phyloP scores from a whole-genome alignment of 805 yeast species.

The Pichia heedii region DNA sequence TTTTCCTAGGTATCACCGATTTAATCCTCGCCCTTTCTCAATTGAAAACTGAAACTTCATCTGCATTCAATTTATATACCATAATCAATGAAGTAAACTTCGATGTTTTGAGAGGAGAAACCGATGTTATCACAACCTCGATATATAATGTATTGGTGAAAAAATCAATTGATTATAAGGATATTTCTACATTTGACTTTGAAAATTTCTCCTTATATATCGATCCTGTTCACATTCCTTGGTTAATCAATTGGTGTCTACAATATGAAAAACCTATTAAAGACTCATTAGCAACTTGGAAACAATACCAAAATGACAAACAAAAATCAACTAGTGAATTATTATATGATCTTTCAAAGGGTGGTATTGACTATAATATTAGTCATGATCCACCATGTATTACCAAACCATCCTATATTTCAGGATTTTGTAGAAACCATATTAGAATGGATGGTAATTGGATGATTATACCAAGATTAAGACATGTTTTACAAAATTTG shows the following conservation, averaged over 20 bases:
- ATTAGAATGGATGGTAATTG: constrained; percentile 77
- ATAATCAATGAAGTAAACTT: constrained; percentile 10
- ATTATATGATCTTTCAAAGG: constrained; percentile 33
- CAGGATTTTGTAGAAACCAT: constrained; percentile 64
- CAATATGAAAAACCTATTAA: constrained; percentile 3
- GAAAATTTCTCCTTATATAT: constrained; percentile 13
- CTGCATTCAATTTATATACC: constrained; percentile 5
- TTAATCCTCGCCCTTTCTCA: constrained; percentile 29
- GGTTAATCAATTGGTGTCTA: constrained; percentile 13
- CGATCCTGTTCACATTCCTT: constrained; percentile 15
- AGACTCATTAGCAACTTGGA: constrained; percentile 4
- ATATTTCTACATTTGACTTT: constrained; percentile 9
- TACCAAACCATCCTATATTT: constrained; percentile 79
- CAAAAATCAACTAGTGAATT: constrained; percentile 29
- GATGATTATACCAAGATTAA: constrained; percentile 71
- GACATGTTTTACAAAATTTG: constrained; percentile 58
- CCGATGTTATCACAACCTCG: constrained; percentile 8
- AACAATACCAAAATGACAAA: constrained; percentile 9
- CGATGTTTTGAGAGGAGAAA: constrained; percentile 6
- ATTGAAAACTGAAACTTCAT: constrained; percentile 8
- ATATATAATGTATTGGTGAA: constrained; percentile 4
- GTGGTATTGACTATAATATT: constrained; percentile 36
- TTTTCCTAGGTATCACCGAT: constrained; percentile 27
- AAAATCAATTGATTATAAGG: constrained; percentile 1
- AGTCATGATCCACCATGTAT: constrained; percentile 83